Conservation (phyloP, 2,329 filamentous ascomycete species). For the Madurella mycetomatis region DNA sequence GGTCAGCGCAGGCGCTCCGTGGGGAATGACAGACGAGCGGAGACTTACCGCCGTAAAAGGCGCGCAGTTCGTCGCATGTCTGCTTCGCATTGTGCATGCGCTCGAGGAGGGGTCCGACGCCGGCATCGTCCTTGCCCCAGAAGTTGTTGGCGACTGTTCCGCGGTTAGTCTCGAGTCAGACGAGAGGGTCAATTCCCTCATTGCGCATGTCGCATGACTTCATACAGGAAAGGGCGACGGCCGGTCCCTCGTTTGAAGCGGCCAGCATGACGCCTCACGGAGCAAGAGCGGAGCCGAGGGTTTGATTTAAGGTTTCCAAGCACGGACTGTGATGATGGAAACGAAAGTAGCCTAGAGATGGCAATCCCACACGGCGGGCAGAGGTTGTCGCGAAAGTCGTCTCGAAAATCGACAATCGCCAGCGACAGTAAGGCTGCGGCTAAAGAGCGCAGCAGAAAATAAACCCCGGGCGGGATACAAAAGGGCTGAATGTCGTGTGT, state of each 20-base stretch:
- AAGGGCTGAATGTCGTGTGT: not conserved
- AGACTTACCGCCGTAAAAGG: slow-evolving; percentile 73
- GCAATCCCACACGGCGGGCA: not conserved
- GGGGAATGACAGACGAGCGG: not conserved
- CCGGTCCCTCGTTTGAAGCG: slow-evolving; percentile 25
- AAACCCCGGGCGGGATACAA: not conserved
- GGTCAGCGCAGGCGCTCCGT: not conserved
- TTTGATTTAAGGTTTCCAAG: not conserved
- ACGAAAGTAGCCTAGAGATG: not conserved
- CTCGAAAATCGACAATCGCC: slow-evolving; percentile 4
- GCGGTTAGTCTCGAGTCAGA: slow-evolving; percentile 1
- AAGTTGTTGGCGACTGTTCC: slow-evolving; percentile 92
- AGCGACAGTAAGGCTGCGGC: not conserved
- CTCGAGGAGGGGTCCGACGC: slow-evolving; percentile 83
- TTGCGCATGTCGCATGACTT: not conserved
- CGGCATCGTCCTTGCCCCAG: slow-evolving; percentile 98
- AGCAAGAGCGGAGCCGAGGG: slow-evolving; percentile 12
- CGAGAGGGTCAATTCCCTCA: not conserved
- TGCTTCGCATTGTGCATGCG: slow-evolving; percentile 94
- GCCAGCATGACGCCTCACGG: slow-evolving; percentile 24
- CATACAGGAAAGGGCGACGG: slow-evolving; percentile 29
- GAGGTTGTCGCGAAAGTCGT: not conserved
- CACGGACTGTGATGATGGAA: not conserved
- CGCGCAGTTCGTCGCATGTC: slow-evolving; percentile 87
- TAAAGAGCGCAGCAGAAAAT: not conserved